phyloP scores from a whole-genome alignment of 306 rosid species.

The Urtica urens region DNA sequence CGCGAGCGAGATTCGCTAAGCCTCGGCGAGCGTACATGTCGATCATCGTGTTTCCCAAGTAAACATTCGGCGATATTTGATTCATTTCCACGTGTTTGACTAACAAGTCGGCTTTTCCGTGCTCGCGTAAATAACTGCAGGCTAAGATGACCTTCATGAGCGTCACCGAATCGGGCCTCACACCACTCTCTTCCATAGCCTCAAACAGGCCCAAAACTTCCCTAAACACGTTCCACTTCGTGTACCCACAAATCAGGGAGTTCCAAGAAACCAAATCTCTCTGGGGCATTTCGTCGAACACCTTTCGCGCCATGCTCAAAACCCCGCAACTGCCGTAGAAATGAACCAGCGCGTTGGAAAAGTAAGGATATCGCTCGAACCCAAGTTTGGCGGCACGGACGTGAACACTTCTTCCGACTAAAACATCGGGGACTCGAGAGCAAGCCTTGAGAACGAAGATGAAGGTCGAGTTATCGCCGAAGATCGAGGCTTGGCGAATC shows the following conservation, averaged over 20 bases:
- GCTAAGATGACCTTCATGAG: conserved; percentile 67
- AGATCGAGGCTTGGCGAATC: conserved; percentile 28
- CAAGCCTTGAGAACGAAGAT: conserved; percentile 65
- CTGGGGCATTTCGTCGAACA: conserved; percentile 59
- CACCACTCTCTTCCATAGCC: conserved; percentile 31
- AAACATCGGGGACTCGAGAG: conserved; percentile 37
- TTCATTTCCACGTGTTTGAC: conserved; percentile 50
- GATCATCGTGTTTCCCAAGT: conserved; percentile 67
- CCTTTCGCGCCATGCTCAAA: conserved; percentile 33
- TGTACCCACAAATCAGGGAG: conserved; percentile 62
- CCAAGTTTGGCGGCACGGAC: conserved; percentile 53
- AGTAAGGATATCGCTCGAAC: conserved; percentile 38
- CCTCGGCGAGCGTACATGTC: conserved; percentile 67
- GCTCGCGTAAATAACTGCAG: conserved; percentile 40
- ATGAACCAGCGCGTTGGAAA: conserved; percentile 51
- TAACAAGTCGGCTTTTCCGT: conserved; percentile 43
- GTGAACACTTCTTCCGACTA: conserved; percentile 26
- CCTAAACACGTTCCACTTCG: conserved; percentile 36
- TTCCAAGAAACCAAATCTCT: conserved; percentile 90
- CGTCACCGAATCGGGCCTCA: conserved; percentile 60
- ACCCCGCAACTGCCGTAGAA: conserved; percentile 36
- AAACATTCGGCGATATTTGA: conserved; percentile 36
- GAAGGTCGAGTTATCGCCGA: conserved; percentile 47
- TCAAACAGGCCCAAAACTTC: conserved; percentile 54
- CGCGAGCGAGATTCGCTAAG: conserved; percentile 35